Percentiles rank a stretch among this genome's conserved stretches.
These are phyloP conservation scores for Monosporascus sp. DNA, from an alignment of 2,329 filamentous ascomycete species.

Conservation along the genomic window DNA sequence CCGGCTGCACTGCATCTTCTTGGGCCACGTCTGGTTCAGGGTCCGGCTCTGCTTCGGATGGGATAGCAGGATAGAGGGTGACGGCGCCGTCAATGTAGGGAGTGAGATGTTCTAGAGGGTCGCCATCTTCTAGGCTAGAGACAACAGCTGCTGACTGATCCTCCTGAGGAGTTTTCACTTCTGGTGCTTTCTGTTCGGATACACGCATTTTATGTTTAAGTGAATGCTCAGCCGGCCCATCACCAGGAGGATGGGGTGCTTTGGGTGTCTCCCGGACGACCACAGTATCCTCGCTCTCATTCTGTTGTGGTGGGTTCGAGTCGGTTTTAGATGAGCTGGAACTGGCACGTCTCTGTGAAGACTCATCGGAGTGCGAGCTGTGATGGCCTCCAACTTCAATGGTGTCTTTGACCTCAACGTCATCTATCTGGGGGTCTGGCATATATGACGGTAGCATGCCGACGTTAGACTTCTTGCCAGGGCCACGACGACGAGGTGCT, in stretches of 20 bases:
- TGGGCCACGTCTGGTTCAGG: conserved; percentile 11
- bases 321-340: conserved; percentile 20
- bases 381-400: conserved; percentile 50
- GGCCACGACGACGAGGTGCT: conserved; percentile 18
- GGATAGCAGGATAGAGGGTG: conserved; percentile 19
- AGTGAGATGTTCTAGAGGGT: conserved; percentile 21
- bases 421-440: conserved; percentile 28
- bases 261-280: neutral
- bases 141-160: neutral
- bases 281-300: neutral
- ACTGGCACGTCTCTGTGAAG: conserved; percentile 27
- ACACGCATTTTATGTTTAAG: neutral
- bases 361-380: conserved; percentile 27
- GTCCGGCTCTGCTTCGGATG: conserved; percentile 5
- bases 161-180: neutral
- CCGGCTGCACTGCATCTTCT: conserved; percentile 17
- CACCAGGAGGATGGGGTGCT: neutral
- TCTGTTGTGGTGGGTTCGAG: conserved; percentile 10
- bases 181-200: neutral
- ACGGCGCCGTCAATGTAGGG: conserved; percentile 22
- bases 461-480: conserved; percentile 20
- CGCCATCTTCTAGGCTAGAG: conserved; percentile 3
- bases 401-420: conserved; percentile 51
- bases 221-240: neutral
- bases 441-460: conserved; percentile 21